Conservation (phyloP, 2,329 filamentous ascomycete genomes). For the Thielaviopsis populi region DNA sequence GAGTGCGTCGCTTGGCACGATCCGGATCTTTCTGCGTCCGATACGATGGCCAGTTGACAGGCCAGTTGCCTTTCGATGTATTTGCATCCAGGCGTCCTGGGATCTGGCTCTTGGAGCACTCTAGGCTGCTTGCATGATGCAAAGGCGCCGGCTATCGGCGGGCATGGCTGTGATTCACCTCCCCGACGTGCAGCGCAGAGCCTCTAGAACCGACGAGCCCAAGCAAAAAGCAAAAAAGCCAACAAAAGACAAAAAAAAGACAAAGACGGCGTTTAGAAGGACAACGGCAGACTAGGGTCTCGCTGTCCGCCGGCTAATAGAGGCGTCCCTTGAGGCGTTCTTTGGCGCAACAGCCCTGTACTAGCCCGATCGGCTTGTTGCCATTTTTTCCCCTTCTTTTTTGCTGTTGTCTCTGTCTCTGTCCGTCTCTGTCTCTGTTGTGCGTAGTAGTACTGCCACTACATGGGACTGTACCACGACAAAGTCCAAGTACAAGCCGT, state of each 20-base stretch:
- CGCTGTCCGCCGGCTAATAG: neutral
- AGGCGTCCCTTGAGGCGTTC: neutral
- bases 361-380: neutral
- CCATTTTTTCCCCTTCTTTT: neutral
- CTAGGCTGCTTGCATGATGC: neutral
- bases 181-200: neutral
- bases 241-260: neutral
- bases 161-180: neutral
- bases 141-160: neutral
- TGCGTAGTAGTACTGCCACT: neutral
- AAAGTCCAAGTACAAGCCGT: neutral
- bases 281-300: neutral
- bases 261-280: neutral
- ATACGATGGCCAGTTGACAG: neutral
- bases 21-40: neutral
- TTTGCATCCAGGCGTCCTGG: neutral
- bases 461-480: conserved; percentile 1
- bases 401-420: neutral
- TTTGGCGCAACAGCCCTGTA: neutral
- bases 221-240: neutral
- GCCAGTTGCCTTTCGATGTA: neutral
- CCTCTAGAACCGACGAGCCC: neutral
- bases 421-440: neutral
- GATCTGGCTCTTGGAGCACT: neutral
- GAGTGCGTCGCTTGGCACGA: neutral